These are phyloP conservation scores for Ophiognomonia clavigignenti-juglandacearum DNA, from an alignment of 2,329 filamentous ascomycete genomes.

Conservation along the genomic window DNA sequence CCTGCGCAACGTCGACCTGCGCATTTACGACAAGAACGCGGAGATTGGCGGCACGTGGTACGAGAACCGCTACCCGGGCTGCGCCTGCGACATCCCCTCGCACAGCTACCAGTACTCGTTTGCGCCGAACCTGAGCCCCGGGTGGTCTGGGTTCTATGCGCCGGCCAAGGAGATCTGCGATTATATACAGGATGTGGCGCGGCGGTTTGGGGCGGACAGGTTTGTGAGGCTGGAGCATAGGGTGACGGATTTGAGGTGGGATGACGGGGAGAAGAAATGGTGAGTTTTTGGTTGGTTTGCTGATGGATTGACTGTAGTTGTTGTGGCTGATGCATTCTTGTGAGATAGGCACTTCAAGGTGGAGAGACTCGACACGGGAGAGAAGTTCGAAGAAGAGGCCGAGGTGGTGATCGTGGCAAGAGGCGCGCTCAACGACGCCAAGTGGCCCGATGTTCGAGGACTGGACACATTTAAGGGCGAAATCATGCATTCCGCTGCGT, in stretches of 20 bases:
- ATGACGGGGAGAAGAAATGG: slow-evolving; percentile 17
- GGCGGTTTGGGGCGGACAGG: slow-evolving; percentile 29
- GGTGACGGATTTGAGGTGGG: slow-evolving; percentile 38
- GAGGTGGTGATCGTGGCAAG: slow-evolving; percentile 6
- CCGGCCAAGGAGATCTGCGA: slow-evolving; percentile 16
- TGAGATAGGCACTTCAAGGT: neutral
- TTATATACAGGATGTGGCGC: slow-evolving; percentile 29
- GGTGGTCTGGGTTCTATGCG: slow-evolving; percentile 20
- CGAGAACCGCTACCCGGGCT: slow-evolving; percentile 21
- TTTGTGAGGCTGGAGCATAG: slow-evolving; percentile 39
- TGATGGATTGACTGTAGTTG: neutral
- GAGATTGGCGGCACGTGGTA: slow-evolving; percentile 24
- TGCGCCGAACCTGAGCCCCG: slow-evolving; percentile 2
- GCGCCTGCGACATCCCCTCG: slow-evolving; percentile 9
- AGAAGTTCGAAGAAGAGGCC: neutral
- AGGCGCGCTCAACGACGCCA: slow-evolving; percentile 4
- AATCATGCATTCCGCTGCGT: slow-evolving; percentile 25
- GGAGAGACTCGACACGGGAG: neutral
- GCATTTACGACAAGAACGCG: slow-evolving; percentile 27
- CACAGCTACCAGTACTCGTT: slow-evolving; percentile 11
- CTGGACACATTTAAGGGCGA: slow-evolving; percentile 25
- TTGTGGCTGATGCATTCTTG: neutral
- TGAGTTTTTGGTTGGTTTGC: neutral
- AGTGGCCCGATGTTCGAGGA: slow-evolving; percentile 26
- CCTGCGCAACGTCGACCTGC: slow-evolving; percentile 3